A percentile compares a stretch with the other conserved stretches of the same genome.
Evolutionary conservation across 164 flowering plant species (phyloP).

Genomic region (Liquidambar formosana): DNA sequence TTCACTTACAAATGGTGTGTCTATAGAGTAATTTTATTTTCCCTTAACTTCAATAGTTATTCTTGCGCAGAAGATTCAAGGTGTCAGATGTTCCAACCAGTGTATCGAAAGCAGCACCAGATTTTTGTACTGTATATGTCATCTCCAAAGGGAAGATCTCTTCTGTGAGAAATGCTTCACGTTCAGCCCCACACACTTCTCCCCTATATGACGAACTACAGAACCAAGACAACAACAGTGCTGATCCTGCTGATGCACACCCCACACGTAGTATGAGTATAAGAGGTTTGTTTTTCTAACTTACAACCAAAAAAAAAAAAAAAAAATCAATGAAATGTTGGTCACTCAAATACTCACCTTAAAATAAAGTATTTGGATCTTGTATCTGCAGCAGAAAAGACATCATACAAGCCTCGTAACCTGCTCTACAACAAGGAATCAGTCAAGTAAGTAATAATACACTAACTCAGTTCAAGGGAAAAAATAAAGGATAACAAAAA

Average conservation of each 20-base stretch:
- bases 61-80: constrained; percentile 52
- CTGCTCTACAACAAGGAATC: constrained; percentile 25
- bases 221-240: constrained; percentile 16
- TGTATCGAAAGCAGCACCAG: constrained; percentile 64
- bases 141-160: constrained; percentile 68
- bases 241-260: constrained; percentile 1
- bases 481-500: too few relatives aligned
- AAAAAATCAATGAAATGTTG: too few relatives aligned
- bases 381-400: constrained; percentile 19
- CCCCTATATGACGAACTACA: constrained; percentile 35
- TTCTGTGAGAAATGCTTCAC: constrained; percentile 47
- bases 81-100: constrained; percentile 36
- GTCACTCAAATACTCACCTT: background rate
- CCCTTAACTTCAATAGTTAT: background rate
- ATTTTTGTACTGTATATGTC: constrained; percentile 71
- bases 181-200: constrained; percentile 49
- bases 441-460: constrained; percentile 30
- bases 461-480: background rate
- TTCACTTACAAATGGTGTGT: too few relatives aligned
- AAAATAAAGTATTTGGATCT: background rate
- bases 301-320: too few relatives aligned
- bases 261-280: constrained; percentile 15
- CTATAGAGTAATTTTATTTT: background rate
- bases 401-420: constrained; percentile 24
- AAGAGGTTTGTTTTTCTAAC: constrained; percentile 29